Conservation (phyloP, 306 rosid species). For the Cicer arietinum region DNA sequence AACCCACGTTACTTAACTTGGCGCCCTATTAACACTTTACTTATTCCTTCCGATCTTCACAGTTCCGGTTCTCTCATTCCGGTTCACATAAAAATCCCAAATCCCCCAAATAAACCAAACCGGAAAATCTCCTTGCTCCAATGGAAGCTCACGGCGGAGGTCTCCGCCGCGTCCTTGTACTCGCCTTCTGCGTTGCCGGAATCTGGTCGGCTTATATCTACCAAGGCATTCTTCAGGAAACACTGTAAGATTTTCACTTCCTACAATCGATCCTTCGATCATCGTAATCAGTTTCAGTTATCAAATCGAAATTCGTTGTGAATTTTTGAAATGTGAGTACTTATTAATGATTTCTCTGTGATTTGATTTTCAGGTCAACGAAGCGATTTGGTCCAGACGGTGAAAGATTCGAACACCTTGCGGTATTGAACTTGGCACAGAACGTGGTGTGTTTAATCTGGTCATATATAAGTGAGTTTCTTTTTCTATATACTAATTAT, state of each 20-base stretch:
- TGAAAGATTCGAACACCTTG: constrained; percentile 84
- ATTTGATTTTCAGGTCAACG: constrained; percentile 71
- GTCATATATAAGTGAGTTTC: constrained; percentile 84
- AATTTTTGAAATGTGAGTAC: constrained; percentile 21
- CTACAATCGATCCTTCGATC: constrained; percentile 4
- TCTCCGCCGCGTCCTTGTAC: constrained; percentile 70
- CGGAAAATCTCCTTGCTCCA: constrained; percentile 41
- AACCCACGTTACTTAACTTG: constrained; percentile 46
- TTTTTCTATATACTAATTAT: background rate
- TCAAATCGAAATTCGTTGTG: background rate
- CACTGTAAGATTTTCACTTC: constrained; percentile 59
- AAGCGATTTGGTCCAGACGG: constrained; percentile 83
- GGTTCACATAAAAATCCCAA: constrained; percentile 3
- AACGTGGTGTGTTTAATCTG: constrained; percentile 91
- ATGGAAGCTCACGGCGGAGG: constrained; percentile 92
- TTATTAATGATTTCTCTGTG: background rate
- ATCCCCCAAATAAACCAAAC: background rate
- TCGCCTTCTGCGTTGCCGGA: constrained; percentile 87
- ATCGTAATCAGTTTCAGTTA: background rate
- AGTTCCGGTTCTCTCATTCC: constrained; percentile 13
- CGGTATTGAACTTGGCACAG: constrained; percentile 91
- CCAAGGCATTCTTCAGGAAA: constrained; percentile 97
- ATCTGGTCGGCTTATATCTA: constrained; percentile 96
- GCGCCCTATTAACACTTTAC: constrained; percentile 34
- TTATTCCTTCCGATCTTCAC: constrained; percentile 8